Conservation (phyloP, 1,284 basidiomycete genomes). For the Irpex lacteus region DNA sequence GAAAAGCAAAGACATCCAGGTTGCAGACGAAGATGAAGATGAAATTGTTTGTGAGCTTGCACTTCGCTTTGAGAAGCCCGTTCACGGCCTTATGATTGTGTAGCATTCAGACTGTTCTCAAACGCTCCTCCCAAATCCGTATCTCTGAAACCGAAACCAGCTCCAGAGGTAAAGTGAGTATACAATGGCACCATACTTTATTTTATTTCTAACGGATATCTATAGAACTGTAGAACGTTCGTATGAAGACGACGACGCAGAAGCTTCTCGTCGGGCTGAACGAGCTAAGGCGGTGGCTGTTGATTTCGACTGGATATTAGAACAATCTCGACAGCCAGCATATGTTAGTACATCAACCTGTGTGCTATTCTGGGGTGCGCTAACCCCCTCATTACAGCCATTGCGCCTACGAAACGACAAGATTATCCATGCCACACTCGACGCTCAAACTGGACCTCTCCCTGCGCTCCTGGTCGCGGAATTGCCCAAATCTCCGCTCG, state of each 20-base stretch:
- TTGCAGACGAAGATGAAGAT: constrained; percentile 5
- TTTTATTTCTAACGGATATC: not conserved
- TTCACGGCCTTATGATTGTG: not conserved
- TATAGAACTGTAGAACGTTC: constrained; percentile 19
- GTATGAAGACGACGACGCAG: constrained; percentile 28
- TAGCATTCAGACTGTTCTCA: constrained; percentile 34
- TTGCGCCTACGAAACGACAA: constrained; percentile 9
- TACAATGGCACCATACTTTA: not conserved
- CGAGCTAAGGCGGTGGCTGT: constrained; percentile 31
- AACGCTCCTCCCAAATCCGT: constrained; percentile 21
- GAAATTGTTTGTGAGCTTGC: constrained; percentile 14
- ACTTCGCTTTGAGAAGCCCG: too few species aligned
- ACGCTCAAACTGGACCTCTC: constrained; percentile 1
- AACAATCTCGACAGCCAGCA: constrained; percentile 19
- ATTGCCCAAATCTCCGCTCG: constrained; percentile 11
- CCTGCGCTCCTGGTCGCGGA: constrained; percentile 20
- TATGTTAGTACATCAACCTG: constrained; percentile 19
- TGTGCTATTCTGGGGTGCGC: not conserved
- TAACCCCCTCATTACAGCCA: constrained; percentile 10
- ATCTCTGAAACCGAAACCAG: constrained; percentile 24
- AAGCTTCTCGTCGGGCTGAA: constrained; percentile 23
- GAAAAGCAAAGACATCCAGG: constrained; percentile 15
- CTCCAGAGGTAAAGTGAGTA: constrained; percentile 24
- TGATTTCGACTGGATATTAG: constrained; percentile 27
- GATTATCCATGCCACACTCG: constrained; percentile 9